A percentile compares a stretch with the other conserved stretches of the same genome.
Conservation (phyloP, 2,329 filamentous ascomycete genomes). For the Blastomyces parvus region DNA sequence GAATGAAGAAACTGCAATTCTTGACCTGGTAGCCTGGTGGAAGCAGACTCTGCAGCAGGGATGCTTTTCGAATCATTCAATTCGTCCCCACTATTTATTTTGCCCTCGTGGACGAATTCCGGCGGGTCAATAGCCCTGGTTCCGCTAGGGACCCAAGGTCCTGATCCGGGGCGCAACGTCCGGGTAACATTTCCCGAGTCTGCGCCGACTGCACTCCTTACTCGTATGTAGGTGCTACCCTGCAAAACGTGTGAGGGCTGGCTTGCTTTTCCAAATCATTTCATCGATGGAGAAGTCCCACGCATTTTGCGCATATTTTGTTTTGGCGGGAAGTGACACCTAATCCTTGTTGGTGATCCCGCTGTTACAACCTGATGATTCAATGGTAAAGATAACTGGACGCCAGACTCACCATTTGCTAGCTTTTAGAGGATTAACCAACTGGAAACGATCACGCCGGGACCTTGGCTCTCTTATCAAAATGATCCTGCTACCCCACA, state of each 20-base stretch:
- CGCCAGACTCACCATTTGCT: too few species aligned
- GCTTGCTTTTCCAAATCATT: too few species aligned
- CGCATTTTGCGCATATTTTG: too few species aligned
- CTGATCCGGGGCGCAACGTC: too few species aligned
- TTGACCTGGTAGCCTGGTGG: background rate
- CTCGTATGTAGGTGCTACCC: too few species aligned
- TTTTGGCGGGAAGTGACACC: too few species aligned
- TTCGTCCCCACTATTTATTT: background rate
- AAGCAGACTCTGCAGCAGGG: background rate
- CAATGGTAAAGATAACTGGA: too few species aligned
- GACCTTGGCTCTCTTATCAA: background rate
- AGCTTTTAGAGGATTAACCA: background rate
- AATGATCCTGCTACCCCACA: background rate
- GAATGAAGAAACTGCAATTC: background rate
- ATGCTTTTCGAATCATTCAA: background rate
- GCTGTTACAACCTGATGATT: too few species aligned
- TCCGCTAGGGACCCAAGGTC: background rate
- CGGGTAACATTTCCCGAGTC: background rate
- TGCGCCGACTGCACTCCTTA: background rate
- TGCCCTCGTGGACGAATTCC: background rate
- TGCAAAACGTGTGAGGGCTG: too few species aligned
- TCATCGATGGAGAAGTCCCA: too few species aligned
- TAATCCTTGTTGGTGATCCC: too few species aligned
- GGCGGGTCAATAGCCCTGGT: too few species aligned
- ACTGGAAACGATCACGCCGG: background rate